Evolutionary conservation across 208 protist species (phyloP).

Genomic region (Trypanosomatidae sp.): DNA sequence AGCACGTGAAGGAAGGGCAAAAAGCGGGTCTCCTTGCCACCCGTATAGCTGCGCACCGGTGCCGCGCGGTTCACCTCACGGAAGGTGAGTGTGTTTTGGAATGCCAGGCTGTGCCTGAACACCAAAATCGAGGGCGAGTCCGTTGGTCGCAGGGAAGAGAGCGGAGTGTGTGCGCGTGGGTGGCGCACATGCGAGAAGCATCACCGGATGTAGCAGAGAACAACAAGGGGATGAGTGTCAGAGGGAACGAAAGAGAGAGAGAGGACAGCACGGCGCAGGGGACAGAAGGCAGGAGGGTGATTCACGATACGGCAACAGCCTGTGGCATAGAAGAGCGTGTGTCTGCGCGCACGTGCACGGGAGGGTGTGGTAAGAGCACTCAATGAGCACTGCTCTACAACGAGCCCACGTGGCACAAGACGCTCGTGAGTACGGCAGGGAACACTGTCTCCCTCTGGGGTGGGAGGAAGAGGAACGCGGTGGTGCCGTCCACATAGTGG

Average conservation of each 20-base stretch:
- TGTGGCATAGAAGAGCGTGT: neutral
- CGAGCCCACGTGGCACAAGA: neutral
- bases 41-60: conserved; percentile 24
- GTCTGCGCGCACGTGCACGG: neutral
- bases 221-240: neutral
- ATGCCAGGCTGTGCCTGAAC: conserved; percentile 33
- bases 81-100: conserved; percentile 39
- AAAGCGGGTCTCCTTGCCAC: conserved; percentile 48
- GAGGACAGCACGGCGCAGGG: neutral
- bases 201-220: neutral
- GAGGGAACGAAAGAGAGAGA: neutral
- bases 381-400: neutral
- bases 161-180: neutral
- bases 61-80: conserved; percentile 35
- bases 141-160: neutral
- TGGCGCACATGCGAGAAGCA: neutral
- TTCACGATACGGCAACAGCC: neutral
- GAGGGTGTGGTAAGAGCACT: neutral
- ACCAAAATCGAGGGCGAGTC: conserved; percentile 21
- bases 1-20: conserved; percentile 30
- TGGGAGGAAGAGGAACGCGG: neutral
- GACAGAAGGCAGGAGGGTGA: neutral
- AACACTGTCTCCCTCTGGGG: too few relatives aligned
- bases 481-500: neutral
- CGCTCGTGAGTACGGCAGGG: neutral